phyloP scores from a whole-genome alignment of 2,329 filamentous ascomycete genomes.

The Aspergillus sp. region DNA sequence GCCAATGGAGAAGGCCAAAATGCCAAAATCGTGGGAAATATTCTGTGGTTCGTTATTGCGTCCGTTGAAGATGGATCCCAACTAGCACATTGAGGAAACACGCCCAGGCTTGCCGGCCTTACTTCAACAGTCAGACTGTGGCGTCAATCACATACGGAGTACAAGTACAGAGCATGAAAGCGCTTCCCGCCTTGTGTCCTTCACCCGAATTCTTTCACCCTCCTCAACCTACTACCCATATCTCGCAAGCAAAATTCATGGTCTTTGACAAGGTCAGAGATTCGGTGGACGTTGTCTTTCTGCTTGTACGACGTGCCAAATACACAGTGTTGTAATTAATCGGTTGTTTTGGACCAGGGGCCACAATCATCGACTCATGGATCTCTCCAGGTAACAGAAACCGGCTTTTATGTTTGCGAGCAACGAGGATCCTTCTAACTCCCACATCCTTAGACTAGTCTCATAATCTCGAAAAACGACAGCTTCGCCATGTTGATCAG shows the following conservation, averaged over 20 bases:
- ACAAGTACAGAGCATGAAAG: not conserved
- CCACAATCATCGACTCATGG: not conserved
- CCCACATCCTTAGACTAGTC: not conserved
- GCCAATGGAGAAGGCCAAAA: not conserved
- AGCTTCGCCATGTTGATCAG: slow-evolving; percentile 1
- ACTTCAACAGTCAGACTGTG: not conserved
- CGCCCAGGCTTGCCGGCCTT: not conserved
- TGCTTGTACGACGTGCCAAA: not conserved
- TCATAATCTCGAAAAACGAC: slow-evolving; percentile 2
- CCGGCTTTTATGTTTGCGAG: not conserved
- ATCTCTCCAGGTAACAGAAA: not conserved
- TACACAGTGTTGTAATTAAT: not conserved
- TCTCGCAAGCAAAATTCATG: not conserved
- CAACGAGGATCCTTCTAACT: not conserved
- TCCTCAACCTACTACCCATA: not conserved
- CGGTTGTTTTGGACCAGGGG: not conserved
- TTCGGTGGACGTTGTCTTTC: not conserved
- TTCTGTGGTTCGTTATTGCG: not conserved
- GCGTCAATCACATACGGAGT: not conserved
- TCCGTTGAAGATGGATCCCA: not conserved
- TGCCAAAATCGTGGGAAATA: not conserved
- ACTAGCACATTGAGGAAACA: not conserved
- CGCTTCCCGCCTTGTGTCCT: not conserved
- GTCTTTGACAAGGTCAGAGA: not conserved
- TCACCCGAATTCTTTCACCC: not conserved